Evolutionary conservation across 495 filamentous ascomycete genomes (phyloP), one percentile per base, ranked within the genome.

Genomic region (Aspergillus ellipticus): DNA sequence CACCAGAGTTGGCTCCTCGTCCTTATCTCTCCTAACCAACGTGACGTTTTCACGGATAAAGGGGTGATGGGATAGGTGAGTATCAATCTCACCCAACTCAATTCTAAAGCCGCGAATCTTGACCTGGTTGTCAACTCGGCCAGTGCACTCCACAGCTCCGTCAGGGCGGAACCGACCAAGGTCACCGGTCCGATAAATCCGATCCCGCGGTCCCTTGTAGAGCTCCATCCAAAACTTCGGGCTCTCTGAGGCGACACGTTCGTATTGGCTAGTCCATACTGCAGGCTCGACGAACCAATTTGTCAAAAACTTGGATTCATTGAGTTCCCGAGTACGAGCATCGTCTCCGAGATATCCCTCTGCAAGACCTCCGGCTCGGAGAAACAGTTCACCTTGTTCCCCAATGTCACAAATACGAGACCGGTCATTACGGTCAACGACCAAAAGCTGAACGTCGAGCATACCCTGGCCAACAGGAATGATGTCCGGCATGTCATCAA

Each of bases 101-200:
- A 97, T 95, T 49, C 93, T 80, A 77, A 97, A 97, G 5, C 93
- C 93, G 49, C 93, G 87, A 58, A 97, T 96, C 75, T 97, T 97
- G 66, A 96, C 88, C 62, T 97, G 94, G 61, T 90, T 82, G 64
- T 98, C 94, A 9, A 84, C 88, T 48, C 94, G 83, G 17, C 92
- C 92, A 22, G 82, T 80, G 61, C 83, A 87, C 58, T 88, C 86
- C 26, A 89, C 85, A 59, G 86, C 84, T 37, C 92, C 94, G 48
- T 86, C 79, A 4, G 84, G 80, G 37, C 82, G 82, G 58, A 89
- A 95, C 15, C 85, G 73, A 9, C 90, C 92, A 2, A 96, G 74
- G 68, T 96, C 90, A 22, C 90, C 92, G 29, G 83, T 90, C 6
- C 88, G 75, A 66, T 98, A 97, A 28, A 98, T 69, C 16, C 94